A percentile compares a stretch with the other conserved stretches of the same genome.
Conservation (phyloP, 2,329 filamentous ascomycete species). For the Diplodia sapinea region DNA sequence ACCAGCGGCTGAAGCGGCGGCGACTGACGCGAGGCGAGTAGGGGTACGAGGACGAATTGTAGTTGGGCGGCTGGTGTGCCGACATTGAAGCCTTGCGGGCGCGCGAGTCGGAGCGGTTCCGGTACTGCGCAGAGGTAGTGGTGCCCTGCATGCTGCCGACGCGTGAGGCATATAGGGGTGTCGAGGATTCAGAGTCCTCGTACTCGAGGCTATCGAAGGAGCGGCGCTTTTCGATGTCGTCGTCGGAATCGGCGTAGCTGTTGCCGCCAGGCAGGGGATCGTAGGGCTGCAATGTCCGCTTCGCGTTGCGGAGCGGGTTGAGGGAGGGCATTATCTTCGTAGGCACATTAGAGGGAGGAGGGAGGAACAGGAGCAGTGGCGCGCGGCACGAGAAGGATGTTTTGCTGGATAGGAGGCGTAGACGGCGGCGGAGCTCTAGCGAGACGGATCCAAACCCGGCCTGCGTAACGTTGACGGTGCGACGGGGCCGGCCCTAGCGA, state of each 20-base stretch:
- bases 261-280: constrained; percentile 38
- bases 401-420: constrained; percentile 17
- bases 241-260: constrained; percentile 38
- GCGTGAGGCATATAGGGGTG: constrained; percentile 61
- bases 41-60: constrained; percentile 5
- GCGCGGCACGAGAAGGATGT: background rate
- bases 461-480: background rate
- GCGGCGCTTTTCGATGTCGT: constrained; percentile 49
- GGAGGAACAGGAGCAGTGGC: background rate
- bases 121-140: constrained; percentile 30
- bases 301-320: constrained; percentile 45
- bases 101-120: constrained; percentile 34
- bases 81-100: constrained; percentile 37
- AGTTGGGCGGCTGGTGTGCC: constrained; percentile 35
- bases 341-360: constrained; percentile 12
- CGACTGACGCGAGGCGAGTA: constrained; percentile 27
- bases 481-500: background rate
- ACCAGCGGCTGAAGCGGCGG: constrained; percentile 72
- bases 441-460: constrained; percentile 9
- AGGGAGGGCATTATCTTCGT: constrained; percentile 43
- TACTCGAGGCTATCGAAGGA: constrained; percentile 45
- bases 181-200: constrained; percentile 51
- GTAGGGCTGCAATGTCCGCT: constrained; percentile 46
- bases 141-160: constrained; percentile 48
- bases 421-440: constrained; percentile 24